Base-by-base conservation (phyloP, 306 rosid genomes). In the Castanea mollissima region DNA sequence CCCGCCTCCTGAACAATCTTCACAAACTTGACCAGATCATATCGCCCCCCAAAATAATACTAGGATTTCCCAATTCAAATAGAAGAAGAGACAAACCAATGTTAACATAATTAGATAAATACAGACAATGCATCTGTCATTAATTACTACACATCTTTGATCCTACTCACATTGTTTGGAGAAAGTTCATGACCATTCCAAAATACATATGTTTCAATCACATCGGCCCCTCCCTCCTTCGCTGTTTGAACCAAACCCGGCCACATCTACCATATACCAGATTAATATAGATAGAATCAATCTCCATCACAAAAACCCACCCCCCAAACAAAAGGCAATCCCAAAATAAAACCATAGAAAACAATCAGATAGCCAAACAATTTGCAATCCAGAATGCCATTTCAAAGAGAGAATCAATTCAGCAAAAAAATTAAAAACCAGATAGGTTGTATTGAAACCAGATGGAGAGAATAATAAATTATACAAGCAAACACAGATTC, bases 171-270 rank as follows among this genome's bases (percentile, higher is more conserved):
- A 87, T 94, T 85, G 83, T 87, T 93, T 0, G 92, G 98, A 83
- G 98, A 88, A 74, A 89, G 96, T 38, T 94, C 98, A 75, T 94
- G 98, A 29, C 98, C 97, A 71, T 94, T 94, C 98, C 98, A 94
- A 80, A 94, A 94, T 49, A 94, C 98, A 77, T 94, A 94, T 44
- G 98, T 92, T 82, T 94, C 98, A 5, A 94, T 94, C 44, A 86
- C 92, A 89, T 94, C 93, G 1, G 74, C 86, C 0, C 98, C 98
- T 76, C 96, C 98, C 82, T 94, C 88, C 76, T 94, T 94, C 0
- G 98, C 96, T n/a, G 89, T 87, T 78, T 87, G 93, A 85, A 94
- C 89, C 16, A 92, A 92, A 63, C 90, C 85, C 29, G 98, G 96
- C 97, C 98, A 94, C 97, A 94, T 94, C 98, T 94, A 76, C 74